Evolutionary conservation across 345 rosid species (phyloP), one percentile per base, ranked within the genome.

Genomic region (Theobroma cacao): DNA sequence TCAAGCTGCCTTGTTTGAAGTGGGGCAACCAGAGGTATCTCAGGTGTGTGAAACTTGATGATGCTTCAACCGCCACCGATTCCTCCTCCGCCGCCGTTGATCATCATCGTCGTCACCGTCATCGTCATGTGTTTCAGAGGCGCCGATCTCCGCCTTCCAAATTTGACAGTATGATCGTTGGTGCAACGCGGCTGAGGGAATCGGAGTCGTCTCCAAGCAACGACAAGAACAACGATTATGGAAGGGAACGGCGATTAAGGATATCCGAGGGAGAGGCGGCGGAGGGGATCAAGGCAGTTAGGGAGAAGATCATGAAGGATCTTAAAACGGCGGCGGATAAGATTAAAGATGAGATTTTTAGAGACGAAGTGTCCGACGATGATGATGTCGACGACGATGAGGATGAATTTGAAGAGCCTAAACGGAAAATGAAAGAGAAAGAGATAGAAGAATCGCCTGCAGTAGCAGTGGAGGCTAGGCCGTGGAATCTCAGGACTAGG

Each of bases 401-500:
- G 72, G 77, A 61, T 20, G 84, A 41, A 60, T 43, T 75, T 30
- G 59, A 45, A 61, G 69, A 61, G 26, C 69, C 28, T 56, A 81
- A 80, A 24, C n/a, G 22, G 26, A 65, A 81, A 34, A 28, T 40
- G 26, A 61, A 26, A 20, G 30, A 34, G 9, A 64, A 45, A 50
- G 80, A 80, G 64, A 83, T 68, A 45, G 77, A 75, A 62, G 83
- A 83, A 33, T 74, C 84, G 45, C 74, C 82, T 75, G 80, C 75
- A 34, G 79, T 26, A 2, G 59, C 79, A 59, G 86, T n/a, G 72
- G 86, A 79, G 75, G 83, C 70, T 28, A 79, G 82, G 80, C 97
- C 94, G 48, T 94, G 97, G 97, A 94, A 93, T 83, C 87, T 94
- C 79, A 82, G 97, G 70, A 94, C 91, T 36, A 88, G 94, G 75